Conservation (phyloP, 495 filamentous ascomycete genomes). For the Trichoderma orchidacearum region DNA sequence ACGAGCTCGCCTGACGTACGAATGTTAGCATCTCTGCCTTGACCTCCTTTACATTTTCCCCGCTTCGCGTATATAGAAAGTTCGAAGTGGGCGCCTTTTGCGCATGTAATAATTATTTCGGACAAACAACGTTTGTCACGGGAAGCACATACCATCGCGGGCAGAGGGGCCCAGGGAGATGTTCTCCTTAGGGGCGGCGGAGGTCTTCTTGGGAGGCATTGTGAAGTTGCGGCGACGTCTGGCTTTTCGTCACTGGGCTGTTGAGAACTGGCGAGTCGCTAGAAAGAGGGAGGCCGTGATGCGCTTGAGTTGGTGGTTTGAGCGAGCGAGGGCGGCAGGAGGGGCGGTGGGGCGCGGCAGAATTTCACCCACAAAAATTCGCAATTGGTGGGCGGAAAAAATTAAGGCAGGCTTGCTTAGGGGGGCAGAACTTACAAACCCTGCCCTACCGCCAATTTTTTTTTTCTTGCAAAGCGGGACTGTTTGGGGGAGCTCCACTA, state of each 20-base stretch:
- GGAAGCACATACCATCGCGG: conserved; percentile 54
- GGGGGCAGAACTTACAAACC: not conserved
- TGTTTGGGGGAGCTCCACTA: not conserved
- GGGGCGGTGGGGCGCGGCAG: conserved; percentile 11
- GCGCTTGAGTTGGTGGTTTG: conserved; percentile 8
- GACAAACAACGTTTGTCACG: not conserved
- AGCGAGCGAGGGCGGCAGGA: not conserved
- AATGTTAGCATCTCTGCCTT: conserved; percentile 3
- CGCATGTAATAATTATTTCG: no score
- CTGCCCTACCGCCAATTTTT: conserved; percentile 1
- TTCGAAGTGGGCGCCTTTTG: not conserved
- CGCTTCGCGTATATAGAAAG: not conserved
- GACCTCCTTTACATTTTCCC: not conserved
- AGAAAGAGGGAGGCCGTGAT: not conserved
- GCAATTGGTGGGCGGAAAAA: not conserved
- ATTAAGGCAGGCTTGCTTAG: not conserved
- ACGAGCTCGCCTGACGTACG: conserved; percentile 68
- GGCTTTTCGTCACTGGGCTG: conserved; percentile 3
- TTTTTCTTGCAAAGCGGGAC: not conserved
- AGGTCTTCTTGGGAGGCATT: conserved; percentile 78
- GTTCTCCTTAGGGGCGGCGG: conserved; percentile 76
- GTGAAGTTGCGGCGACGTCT: conserved; percentile 20
- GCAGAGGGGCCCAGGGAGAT: conserved; percentile 94
- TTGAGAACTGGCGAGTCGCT: conserved; percentile 1
- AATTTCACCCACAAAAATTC: conserved; percentile 6